Evolutionary conservation across 73 alveolate species (phyloP).

Genomic region (Paraurostyla sp.): DNA sequence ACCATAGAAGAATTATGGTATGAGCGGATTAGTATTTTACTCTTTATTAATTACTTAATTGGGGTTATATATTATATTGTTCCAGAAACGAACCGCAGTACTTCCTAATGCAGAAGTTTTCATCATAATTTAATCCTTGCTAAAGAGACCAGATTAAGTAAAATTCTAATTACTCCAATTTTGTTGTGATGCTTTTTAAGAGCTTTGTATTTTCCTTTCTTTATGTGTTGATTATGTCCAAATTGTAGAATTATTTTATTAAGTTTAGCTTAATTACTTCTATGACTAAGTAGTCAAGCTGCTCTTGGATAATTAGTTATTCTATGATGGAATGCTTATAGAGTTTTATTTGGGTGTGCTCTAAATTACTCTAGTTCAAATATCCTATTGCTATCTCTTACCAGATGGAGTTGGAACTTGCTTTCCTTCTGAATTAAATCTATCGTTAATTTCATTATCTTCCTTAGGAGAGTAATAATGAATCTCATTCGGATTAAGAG

Average conservation of each 20-base stretch:
- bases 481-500: neutral
- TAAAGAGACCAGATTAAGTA: neutral
- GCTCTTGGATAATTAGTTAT: too few species aligned
- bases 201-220: neutral
- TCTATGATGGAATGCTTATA: too few species aligned
- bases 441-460: too few species aligned
- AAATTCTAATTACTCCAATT: constrained; percentile 4
- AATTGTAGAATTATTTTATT: too few species aligned
- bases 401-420: too few species aligned
- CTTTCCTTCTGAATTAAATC: too few species aligned
- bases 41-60: neutral
- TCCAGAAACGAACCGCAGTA: constrained; percentile 13
- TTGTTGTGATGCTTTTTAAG: neutral
- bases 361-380: too few species aligned
- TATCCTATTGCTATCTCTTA: too few species aligned
- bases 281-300: too few species aligned
- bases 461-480: neutral
- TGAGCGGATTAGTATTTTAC: neutral
- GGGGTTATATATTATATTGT: neutral
- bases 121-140: neutral
- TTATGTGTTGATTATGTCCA: neutral
- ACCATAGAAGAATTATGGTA: constrained; percentile 6
- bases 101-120: neutral
- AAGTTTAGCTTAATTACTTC: too few species aligned
- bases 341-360: too few species aligned